Evolutionary conservation across 1,139 yeast species (phyloP).

Genomic region (Groenewaldozyma auringiensis): DNA sequence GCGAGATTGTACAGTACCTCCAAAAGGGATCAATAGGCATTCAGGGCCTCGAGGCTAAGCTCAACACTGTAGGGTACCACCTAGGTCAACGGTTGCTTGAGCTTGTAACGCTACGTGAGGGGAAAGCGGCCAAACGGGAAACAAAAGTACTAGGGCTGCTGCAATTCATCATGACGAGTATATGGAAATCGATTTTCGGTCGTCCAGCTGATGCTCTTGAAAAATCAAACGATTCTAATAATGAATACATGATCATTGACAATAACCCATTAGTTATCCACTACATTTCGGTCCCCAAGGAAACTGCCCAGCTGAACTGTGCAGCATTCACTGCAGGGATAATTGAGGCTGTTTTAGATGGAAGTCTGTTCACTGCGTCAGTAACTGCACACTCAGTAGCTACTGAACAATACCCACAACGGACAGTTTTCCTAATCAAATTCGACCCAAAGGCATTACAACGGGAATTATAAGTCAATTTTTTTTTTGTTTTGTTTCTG

Average conservation of each 20-base stretch:
- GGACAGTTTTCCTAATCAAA: conserved; percentile 80
- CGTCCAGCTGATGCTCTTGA: conserved; percentile 81
- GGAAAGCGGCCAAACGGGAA: conserved; percentile 67
- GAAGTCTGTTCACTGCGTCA: conserved; percentile 68
- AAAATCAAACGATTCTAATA: conserved; percentile 70
- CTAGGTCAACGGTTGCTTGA: conserved; percentile 57
- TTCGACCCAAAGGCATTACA: conserved; percentile 36
- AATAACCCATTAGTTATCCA: conserved; percentile 68
- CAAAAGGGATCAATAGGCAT: conserved; percentile 61
- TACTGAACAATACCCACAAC: conserved; percentile 49
- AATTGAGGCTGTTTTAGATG: conserved; percentile 80
- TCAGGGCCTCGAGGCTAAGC: conserved; percentile 65
- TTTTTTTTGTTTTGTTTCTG: too few relatives aligned
- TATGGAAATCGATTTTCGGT: conserved; percentile 82
- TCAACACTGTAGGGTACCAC: conserved; percentile 70
- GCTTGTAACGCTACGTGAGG: conserved; percentile 50
- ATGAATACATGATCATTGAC: conserved; percentile 79
- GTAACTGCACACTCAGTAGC: conserved; percentile 89
- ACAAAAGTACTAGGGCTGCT: conserved; percentile 65
- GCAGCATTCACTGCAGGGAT: conserved; percentile 88
- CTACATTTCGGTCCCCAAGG: conserved; percentile 73
- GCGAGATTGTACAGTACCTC: conserved; percentile 64
- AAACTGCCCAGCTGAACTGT: conserved; percentile 70
- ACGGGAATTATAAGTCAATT: conserved; percentile 12
- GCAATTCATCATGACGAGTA: conserved; percentile 72